Evolutionary conservation across 345 rosid species (phyloP), one percentile per base, ranked within the genome.

Genomic region (Garcia nutans): DNA sequence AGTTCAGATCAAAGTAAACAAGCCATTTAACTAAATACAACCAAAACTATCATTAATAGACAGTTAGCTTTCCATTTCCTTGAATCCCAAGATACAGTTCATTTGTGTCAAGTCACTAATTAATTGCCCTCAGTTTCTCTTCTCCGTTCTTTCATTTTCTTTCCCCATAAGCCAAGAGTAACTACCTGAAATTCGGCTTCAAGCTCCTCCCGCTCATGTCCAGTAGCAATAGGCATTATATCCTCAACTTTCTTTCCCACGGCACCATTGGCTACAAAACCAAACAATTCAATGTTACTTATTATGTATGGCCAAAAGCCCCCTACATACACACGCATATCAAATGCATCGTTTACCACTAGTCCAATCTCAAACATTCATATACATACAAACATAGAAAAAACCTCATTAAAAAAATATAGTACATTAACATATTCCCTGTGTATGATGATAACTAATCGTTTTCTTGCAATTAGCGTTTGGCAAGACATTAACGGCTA

Each of bases 201-300:
- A 70, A 91, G 86, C 87, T 95, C 99, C 84, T 95, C 96, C 50
- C 88, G 87, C 80, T 95, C 96, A 19, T 93, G 97, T n/a, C 98
- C 98, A 47, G 99, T 93, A 2, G 98, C 97, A 78, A 91, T 89
- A 12, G 93, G 98, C 90, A 87, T 86, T 55, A 90, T 83, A 84
- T 90, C 91, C 80, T 90, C 97, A 67, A 88, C 89, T 65, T 61
- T 86, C 86, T 88, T 90, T 87, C 84, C 90, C 81, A 84, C 87
- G 8, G 86, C 50, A 68, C 85, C 84, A 74, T 69, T 83, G 31
- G 76, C 86, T 81, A 61, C 82, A 85, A 65, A 75, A 57, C 24
- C 62, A 62, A 77, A 68, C 12, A 20, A 19, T 15, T 17, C 22
- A 16, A n/a, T 37, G 41, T 47, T 42, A 41, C 26, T 45, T 11